Evolutionary conservation across 768 basidiomycete species (phyloP).

Genomic region (Tephrocybe sp.): DNA sequence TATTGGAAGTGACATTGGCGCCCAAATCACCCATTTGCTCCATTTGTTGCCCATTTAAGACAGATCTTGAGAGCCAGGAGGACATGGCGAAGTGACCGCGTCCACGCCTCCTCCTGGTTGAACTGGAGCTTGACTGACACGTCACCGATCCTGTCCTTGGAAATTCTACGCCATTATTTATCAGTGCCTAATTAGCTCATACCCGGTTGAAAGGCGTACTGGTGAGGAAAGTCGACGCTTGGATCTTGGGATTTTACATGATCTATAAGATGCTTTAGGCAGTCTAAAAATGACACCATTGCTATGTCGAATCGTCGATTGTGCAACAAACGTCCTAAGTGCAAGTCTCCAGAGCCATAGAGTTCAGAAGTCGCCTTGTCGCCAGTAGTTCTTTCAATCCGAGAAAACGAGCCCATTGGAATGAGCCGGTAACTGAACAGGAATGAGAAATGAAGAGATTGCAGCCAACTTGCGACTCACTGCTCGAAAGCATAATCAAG

Average conservation of each 20-base stretch:
- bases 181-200: slow-evolving; percentile 6
- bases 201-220: slow-evolving; percentile 50
- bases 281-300: slow-evolving; percentile 96
- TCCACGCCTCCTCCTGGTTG: slow-evolving; percentile 95
- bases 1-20: neutral
- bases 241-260: slow-evolving; percentile 74
- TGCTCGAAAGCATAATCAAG: slow-evolving; percentile 85
- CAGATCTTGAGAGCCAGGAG: slow-evolving; percentile 86
- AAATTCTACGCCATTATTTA: slow-evolving; percentile 51
- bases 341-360: slow-evolving; percentile 92
- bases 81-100: slow-evolving; percentile 88
- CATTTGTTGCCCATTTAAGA: slow-evolving; percentile 83
- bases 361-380: slow-evolving; percentile 88
- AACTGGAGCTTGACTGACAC: slow-evolving; percentile 93
- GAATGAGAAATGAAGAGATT: neutral
- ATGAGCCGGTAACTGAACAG: slow-evolving; percentile 75
- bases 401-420: slow-evolving; percentile 94
- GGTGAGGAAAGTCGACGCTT: slow-evolving; percentile 77
- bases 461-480: slow-evolving; percentile 40
- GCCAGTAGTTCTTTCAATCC: slow-evolving; percentile 79
- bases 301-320: slow-evolving; percentile 95
- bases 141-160: slow-evolving; percentile 94
- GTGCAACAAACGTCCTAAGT: slow-evolving; percentile 84
- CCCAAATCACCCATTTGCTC: slow-evolving; percentile 53
- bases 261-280: slow-evolving; percentile 88